A percentile compares a stretch with the other conserved stretches of the same genome.
These are phyloP conservation scores for Cladosporium oxysporum DNA, from an alignment of 2,329 filamentous ascomycete species.

Conservation along the genomic window DNA sequence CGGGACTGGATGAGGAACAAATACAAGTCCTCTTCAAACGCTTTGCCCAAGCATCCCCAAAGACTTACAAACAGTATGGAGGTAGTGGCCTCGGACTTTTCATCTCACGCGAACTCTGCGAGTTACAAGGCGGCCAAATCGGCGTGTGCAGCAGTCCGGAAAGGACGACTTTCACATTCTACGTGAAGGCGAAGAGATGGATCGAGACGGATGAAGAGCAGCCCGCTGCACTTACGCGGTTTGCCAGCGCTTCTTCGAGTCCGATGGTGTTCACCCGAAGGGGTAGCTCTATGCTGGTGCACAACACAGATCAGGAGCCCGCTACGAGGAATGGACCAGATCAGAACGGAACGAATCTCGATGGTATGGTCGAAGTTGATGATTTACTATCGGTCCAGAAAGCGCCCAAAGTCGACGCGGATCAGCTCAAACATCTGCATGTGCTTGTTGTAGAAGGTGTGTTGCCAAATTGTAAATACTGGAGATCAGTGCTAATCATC, in stretches of 20 bases:
- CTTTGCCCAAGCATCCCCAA: conserved; percentile 68
- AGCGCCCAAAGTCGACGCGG: not conserved
- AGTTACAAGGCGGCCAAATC: conserved; percentile 70
- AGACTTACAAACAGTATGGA: conserved; percentile 69
- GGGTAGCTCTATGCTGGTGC: conserved; percentile 27
- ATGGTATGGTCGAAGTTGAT: conserved; percentile 6
- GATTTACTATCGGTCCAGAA: conserved; percentile 28
- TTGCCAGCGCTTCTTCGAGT: conserved; percentile 30
- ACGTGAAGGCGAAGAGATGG: conserved; percentile 51
- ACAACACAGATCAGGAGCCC: not conserved
- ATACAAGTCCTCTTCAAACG: conserved; percentile 61
- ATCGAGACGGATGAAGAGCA: not conserved
- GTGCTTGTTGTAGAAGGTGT: conserved; percentile 27
- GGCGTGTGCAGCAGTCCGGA: conserved; percentile 62
- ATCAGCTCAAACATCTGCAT: conserved; percentile 7
- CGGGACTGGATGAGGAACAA: conserved; percentile 43
- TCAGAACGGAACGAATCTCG: not conserved
- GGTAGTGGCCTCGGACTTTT: conserved; percentile 71
- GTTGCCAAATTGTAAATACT: conserved; percentile 1
- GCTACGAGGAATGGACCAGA: not conserved
- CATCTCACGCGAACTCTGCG: conserved; percentile 66
- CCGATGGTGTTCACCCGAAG: conserved; percentile 29
- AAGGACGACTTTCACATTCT: conserved; percentile 67
- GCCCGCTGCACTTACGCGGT: conserved; percentile 16
- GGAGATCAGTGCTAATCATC: conserved; percentile 15